These are phyloP conservation scores for Penicillium dipodomyicola DNA, from an alignment of 495 filamentous ascomycete genomes.

Conservation along the genomic window DNA sequence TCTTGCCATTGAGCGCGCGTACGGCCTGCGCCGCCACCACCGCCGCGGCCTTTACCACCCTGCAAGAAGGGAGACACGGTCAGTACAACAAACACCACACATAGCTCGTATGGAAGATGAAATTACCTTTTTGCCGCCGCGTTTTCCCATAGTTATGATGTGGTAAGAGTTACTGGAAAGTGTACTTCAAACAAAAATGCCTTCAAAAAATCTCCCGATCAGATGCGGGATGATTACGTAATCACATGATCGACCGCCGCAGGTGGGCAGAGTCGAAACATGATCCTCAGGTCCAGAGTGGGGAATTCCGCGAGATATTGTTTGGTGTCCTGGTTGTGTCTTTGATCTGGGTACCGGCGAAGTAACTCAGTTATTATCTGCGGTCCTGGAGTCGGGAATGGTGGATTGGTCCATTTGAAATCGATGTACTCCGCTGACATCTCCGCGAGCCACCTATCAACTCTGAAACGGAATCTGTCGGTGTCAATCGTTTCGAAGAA, in stretches of 20 bases:
- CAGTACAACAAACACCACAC: conserved; percentile 13
- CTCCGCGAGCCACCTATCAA: conserved; percentile 1
- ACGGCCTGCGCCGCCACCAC: conserved; percentile 29
- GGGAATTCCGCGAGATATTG: neutral
- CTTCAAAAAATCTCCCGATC: conserved; percentile 9
- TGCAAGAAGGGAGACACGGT: conserved; percentile 20
- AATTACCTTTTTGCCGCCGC: conserved; percentile 39
- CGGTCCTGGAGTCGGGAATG: neutral
- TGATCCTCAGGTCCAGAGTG: neutral
- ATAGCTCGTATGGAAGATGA: neutral
- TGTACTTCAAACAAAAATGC: conserved; percentile 4
- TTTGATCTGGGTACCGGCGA: neutral
- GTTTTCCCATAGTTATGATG: conserved; percentile 36
- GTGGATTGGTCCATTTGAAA: neutral
- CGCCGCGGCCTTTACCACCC: conserved; percentile 36
- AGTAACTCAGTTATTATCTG: neutral
- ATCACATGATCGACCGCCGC: neutral
- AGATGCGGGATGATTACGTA: conserved; percentile 8
- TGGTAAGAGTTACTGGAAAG: neutral
- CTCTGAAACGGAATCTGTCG: neutral
- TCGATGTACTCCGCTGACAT: neutral
- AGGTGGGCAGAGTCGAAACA: conserved; percentile 14
- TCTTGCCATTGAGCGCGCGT: conserved; percentile 50
- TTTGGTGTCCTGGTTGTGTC: neutral
- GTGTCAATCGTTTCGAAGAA: conserved; percentile 1